A percentile compares a stretch with the other conserved stretches of the same genome.
phyloP scores from a whole-genome alignment of 2,329 filamentous ascomycete genomes.

The Calonectria pteridis region DNA sequence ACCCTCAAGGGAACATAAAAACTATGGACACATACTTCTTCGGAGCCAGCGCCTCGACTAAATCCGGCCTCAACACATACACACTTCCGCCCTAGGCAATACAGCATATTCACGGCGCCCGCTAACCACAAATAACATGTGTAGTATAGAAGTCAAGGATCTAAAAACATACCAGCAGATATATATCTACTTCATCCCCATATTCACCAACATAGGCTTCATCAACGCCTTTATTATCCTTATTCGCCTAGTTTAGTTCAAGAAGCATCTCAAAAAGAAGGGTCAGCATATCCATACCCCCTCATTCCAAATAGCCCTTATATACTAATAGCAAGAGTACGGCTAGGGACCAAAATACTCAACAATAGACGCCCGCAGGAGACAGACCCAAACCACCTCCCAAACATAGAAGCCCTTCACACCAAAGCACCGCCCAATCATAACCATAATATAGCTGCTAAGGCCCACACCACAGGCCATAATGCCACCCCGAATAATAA shows the following conservation, averaged over 20 bases:
- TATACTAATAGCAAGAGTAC: slow-evolving; percentile 17
- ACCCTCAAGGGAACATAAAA: slow-evolving; percentile 36
- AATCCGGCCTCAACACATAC: slow-evolving; percentile 64
- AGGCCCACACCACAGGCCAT: background rate
- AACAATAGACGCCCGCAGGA: background rate
- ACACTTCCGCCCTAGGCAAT: slow-evolving; percentile 26
- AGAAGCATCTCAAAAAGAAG: slow-evolving; percentile 55
- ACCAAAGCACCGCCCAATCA: too few species aligned
- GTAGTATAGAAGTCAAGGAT: slow-evolving; percentile 61
- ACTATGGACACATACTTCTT: slow-evolving; percentile 64
- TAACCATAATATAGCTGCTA: background rate
- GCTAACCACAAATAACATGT: slow-evolving; percentile 21
- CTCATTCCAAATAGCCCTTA: slow-evolving; percentile 11
- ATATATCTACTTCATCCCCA: slow-evolving; percentile 62
- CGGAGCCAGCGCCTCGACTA: slow-evolving; percentile 61
- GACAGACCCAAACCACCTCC: background rate
- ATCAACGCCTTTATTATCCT: slow-evolving; percentile 63
- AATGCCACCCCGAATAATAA: background rate
- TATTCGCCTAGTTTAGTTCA: slow-evolving; percentile 62
- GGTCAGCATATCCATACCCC: slow-evolving; percentile 39
- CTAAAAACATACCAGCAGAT: slow-evolving; percentile 64
- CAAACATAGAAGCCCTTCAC: background rate
- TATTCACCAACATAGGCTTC: slow-evolving; percentile 61
- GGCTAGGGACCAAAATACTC: background rate
- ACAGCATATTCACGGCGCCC: background rate